Conservation (phyloP, 2,329 filamentous ascomycete species). For the Penicillium sp. region DNA sequence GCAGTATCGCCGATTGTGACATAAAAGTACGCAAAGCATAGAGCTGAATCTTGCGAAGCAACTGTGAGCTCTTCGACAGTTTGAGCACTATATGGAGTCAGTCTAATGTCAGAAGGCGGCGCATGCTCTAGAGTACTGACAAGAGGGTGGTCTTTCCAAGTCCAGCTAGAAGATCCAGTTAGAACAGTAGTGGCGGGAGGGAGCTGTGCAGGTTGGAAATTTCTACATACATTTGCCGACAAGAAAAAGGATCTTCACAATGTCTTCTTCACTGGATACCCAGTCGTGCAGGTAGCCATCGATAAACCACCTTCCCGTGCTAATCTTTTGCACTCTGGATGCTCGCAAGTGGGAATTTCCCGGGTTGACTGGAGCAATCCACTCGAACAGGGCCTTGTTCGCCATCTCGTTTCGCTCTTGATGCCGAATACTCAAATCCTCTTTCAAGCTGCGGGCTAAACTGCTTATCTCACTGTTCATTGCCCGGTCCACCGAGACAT, state of each 20-base stretch:
- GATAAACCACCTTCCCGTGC: constrained; percentile 20
- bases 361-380: constrained; percentile 21
- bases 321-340: constrained; percentile 5
- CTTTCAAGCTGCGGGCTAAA: constrained; percentile 11
- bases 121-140: constrained; percentile 2
- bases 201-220: background rate
- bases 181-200: background rate
- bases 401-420: constrained; percentile 12
- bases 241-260: constrained; percentile 10
- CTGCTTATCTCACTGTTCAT: constrained; percentile 15
- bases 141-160: constrained; percentile 22
- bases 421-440: constrained; percentile 15
- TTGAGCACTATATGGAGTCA: constrained; percentile 15
- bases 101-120: background rate
- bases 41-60: constrained; percentile 2
- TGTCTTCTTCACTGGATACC: constrained; percentile 1
- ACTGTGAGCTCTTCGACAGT: constrained; percentile 13
- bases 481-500: constrained; percentile 11
- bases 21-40: constrained; percentile 19
- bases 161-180: constrained; percentile 10
- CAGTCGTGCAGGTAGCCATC: constrained; percentile 12
- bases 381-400: constrained; percentile 13
- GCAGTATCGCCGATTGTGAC: constrained; percentile 17
- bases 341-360: constrained; percentile 16
- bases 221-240: constrained; percentile 19